Conservation (phyloP, 1,139 yeast genomes). For the Yamadazyma atmosphaerica region DNA sequence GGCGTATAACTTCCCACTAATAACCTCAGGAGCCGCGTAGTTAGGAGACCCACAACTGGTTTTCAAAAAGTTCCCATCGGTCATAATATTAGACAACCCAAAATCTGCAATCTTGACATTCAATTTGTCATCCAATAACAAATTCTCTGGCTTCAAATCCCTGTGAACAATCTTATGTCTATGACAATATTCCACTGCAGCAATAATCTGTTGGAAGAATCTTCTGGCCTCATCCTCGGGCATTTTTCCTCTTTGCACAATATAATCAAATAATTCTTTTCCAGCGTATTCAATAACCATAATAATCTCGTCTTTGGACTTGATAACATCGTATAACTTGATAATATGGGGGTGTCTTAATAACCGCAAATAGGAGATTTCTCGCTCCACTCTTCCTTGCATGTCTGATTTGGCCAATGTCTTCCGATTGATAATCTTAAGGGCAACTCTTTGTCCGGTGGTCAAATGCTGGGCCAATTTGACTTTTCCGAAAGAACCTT, state of each 20-base stretch:
- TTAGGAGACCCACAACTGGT: slow-evolving; percentile 95
- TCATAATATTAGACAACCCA: slow-evolving; percentile 94
- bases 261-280: slow-evolving; percentile 91
- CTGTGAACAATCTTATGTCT: slow-evolving; percentile 97
- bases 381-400: slow-evolving; percentile 97
- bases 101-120: slow-evolving; percentile 97
- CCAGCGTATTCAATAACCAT: slow-evolving; percentile 99
- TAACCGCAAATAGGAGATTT: slow-evolving; percentile 83
- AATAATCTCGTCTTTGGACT: slow-evolving; percentile 92
- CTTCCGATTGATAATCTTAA: slow-evolving; percentile 90
- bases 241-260: slow-evolving; percentile 94
- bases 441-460: slow-evolving; percentile 92
- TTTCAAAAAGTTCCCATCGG: slow-evolving; percentile 94
- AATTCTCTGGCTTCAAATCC: slow-evolving; percentile 92
- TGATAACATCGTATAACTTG: slow-evolving; percentile 93
- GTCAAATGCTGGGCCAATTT: slow-evolving; percentile 91
- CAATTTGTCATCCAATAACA: slow-evolving; percentile 83
- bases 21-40: slow-evolving; percentile 98
- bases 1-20: slow-evolving; percentile 92
- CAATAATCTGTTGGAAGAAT: slow-evolving; percentile 94
- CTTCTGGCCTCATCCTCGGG: slow-evolving; percentile 91
- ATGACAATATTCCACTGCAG: slow-evolving; percentile 98
- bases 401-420: slow-evolving; percentile 93
- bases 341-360: slow-evolving; percentile 96
- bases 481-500: slow-evolving; percentile 97